Evolutionary conservation across 2,329 filamentous ascomycete species (phyloP), one percentile per base, ranked within the genome.

Genomic region (Waltergamsia citrina): DNA sequence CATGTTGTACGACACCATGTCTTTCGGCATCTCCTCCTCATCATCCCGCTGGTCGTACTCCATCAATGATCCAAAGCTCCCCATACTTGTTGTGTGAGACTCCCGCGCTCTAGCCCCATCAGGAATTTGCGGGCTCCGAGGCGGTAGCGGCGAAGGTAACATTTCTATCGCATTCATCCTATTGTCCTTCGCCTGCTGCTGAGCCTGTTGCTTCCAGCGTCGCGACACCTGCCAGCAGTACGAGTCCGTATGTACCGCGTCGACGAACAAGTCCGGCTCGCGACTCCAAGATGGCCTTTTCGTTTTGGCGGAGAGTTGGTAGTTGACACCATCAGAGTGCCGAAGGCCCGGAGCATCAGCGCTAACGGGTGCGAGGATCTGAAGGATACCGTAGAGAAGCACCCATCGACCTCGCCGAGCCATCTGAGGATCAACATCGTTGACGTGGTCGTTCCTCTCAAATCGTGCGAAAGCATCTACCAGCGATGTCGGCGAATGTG

Each of bases 351-450:
- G 71, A 1, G 67, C 62, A 38, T 79, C 75, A 2, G 76, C 72
- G 0, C 71, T 68, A 6, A 80, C 59, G 17, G 67, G 69, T 3
- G 73, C 73, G 3, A 79, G 62, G 1, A 68, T 71, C 50, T 80
- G 75, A 12, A 79, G 52, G 9, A 78, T 55, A 4, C 67, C 70
- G 44, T 79, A 79, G 16, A 79, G 63, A 4, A 79, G 56, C 4
- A 76, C 57, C 75, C 75, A 80, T 16, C 75, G 67, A 8, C 71
- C 74, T 9, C 69, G 65, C 2, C 75, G 67, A 4, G 72, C 73
- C 14, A 60, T 62, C 33, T 63, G 65, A 2, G 72, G 72, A 41
- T 76, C 68, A 7, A 72, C 51, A 26, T 69, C 63, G 17, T 60
- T 59, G 3, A 69, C 50, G 5, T 52, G 57, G 39, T 78, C 72